Base-by-base conservation (phyloP, 2,329 filamentous ascomycete species). In the Mariannaea elegans region DNA sequence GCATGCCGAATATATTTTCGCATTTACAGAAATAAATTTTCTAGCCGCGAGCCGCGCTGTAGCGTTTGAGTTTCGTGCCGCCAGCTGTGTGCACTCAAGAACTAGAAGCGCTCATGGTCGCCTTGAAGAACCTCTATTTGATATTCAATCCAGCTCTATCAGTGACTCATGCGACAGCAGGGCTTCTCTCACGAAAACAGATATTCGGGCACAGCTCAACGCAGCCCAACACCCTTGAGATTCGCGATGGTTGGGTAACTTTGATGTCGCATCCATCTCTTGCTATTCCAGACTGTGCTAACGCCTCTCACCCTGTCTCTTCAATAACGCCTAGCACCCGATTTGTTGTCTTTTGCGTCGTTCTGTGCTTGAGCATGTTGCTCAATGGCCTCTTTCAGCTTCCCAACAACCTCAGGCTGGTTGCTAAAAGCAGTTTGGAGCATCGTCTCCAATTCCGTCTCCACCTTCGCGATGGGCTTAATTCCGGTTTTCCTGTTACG, bases 351-450 rank as follows among this genome's bases (percentile, higher is more conserved):
- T 47, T 74, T 74, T 10, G 72, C 74, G 59, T 84, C 79, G 54
- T 77, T 81, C 66, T 84, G 82, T 51, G 83, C 84, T 61, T 84
- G 77, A 12, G 81, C 81, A 62, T 85, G 85, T 57, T 85, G 80
- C 69, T 83, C 78, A 59, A 88, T 85, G 1, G 87, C 86, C 71
- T 88, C 85, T 69, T 86, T 86, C 51, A 89, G 74, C 75, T 87
- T 87, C 8, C 74, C 78, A 49, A 86, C 78, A 10, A 88, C 84
- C 68, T 88, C 85, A 0, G 82, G 82, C 72, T 87, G 85, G 38
- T 81, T 83, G 56, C 82, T 81, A 67, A 90, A 89, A 3, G 84
- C 86, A 36, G 77, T 79, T 55, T 82, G 76, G 41, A 94, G 75
- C 57, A 84, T 77, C 56, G 76, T 79, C 48, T 87, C 84, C 44